Evolutionary conservation across 768 basidiomycete species (phyloP).

Genomic region (Rhizopogon vesiculosus): DNA sequence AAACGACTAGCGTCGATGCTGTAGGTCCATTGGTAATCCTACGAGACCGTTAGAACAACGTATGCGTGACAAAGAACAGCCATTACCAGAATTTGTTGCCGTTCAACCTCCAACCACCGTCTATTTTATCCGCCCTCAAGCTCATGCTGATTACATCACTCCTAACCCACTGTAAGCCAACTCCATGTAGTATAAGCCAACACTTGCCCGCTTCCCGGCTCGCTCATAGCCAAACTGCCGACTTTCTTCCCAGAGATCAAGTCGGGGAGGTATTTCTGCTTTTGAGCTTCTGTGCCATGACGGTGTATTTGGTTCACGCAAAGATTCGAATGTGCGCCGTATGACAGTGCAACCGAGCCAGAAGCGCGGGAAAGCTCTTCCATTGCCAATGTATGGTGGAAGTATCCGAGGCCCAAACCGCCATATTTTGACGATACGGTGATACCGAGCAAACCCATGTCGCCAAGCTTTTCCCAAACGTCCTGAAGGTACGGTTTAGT

Average conservation of each 20-base stretch:
- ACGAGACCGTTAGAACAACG: not conserved
- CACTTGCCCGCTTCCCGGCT: constrained; percentile 69
- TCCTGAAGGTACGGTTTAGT: constrained; percentile 42
- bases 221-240: constrained; percentile 93
- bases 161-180: constrained; percentile 11
- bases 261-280: constrained; percentile 74
- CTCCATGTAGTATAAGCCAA: not conserved
- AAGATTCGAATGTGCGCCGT: constrained; percentile 89
- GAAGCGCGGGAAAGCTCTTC: constrained; percentile 89
- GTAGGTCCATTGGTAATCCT: constrained; percentile 96
- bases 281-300: constrained; percentile 81
- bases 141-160: constrained; percentile 97
- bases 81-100: constrained; percentile 90
- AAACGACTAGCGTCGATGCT: constrained; percentile 88
- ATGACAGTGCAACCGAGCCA: constrained; percentile 88
- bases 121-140: constrained; percentile 71
- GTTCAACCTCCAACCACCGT: constrained; percentile 75
- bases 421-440: constrained; percentile 79
- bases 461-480: constrained; percentile 84
- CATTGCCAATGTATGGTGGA: constrained; percentile 90
- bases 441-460: constrained; percentile 88
- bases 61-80: not conserved
- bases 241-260: constrained; percentile 78
- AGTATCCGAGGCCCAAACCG: constrained; percentile 81
- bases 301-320: constrained; percentile 84